Percentiles rank a stretch among this genome's conserved stretches.
These are phyloP conservation scores for Fagopyrum homotropicum DNA, from an alignment of 148 eudicot species.

Conservation along the genomic window DNA sequence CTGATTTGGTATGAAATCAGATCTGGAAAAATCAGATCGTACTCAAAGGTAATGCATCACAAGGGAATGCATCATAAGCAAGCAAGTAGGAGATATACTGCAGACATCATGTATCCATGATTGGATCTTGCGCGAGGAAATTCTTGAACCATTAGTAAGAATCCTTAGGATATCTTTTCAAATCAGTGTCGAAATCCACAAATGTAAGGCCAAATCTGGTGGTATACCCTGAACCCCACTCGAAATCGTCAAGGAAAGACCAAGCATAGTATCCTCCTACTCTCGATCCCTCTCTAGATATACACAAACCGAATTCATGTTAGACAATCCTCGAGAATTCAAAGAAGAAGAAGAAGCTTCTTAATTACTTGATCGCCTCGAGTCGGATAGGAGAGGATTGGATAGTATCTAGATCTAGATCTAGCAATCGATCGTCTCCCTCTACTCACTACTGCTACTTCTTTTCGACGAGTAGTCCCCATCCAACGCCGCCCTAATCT, in stretches of 20 bases:
- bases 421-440: too few species aligned
- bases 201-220: neutral
- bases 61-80: too few species aligned
- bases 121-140: neutral
- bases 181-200: neutral
- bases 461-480: too few species aligned
- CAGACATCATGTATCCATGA: neutral
- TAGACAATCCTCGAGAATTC: neutral
- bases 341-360: neutral
- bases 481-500: too few species aligned
- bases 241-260: conserved; percentile 7
- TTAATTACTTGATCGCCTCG: conserved; percentile 2
- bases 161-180: neutral
- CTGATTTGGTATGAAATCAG: too few species aligned
- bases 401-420: too few species aligned
- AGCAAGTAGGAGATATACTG: too few species aligned
- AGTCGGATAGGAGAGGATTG: neutral
- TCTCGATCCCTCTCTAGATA: neutral
- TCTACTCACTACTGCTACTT: too few species aligned
- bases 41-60: too few species aligned
- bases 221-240: conserved; percentile 9
- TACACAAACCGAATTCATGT: neutral
- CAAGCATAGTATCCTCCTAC: conserved; percentile 8
- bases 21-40: too few species aligned
- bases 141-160: conserved; percentile 5